Percentiles rank a stretch among this genome's conserved stretches.
phyloP scores from a whole-genome alignment of 768 basidiomycete genomes.

The Kwoniella newhampshirensis region DNA sequence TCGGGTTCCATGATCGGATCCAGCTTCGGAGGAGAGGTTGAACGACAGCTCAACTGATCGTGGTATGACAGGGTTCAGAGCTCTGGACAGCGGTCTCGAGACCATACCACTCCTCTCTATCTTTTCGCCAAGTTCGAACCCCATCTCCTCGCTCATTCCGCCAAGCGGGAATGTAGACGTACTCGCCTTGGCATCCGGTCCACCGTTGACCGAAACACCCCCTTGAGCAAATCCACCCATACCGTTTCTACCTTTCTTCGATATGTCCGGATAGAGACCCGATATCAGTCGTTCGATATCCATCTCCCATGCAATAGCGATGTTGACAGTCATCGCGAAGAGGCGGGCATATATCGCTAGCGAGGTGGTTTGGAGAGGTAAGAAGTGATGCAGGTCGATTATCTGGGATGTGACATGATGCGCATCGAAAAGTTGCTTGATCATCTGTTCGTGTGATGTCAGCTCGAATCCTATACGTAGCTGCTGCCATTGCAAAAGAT shows the following conservation, averaged over 20 bases:
- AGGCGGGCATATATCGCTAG: conserved; percentile 35
- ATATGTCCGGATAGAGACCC: neutral
- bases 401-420: conserved; percentile 21
- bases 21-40: neutral
- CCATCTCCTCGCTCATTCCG: neutral
- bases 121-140: conserved; percentile 9
- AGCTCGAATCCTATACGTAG: conserved; percentile 1
- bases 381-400: conserved; percentile 37
- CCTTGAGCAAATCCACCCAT: neutral
- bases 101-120: neutral
- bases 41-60: neutral
- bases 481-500: neutral
- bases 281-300: conserved; percentile 7
- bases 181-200: neutral
- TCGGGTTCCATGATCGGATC: too few relatives aligned
- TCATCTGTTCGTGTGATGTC: conserved; percentile 4
- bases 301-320: conserved; percentile 14
- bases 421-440: conserved; percentile 14
- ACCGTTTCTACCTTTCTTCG: neutral
- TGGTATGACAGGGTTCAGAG: neutral
- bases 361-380: conserved; percentile 34
- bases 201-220: neutral
- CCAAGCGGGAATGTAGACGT: too few relatives aligned
- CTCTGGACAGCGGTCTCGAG: neutral
- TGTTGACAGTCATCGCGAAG: conserved; percentile 24